These are phyloP conservation scores for Aspergillus aculeatus DNA, from an alignment of 2,329 filamentous ascomycete species.

Conservation along the genomic window DNA sequence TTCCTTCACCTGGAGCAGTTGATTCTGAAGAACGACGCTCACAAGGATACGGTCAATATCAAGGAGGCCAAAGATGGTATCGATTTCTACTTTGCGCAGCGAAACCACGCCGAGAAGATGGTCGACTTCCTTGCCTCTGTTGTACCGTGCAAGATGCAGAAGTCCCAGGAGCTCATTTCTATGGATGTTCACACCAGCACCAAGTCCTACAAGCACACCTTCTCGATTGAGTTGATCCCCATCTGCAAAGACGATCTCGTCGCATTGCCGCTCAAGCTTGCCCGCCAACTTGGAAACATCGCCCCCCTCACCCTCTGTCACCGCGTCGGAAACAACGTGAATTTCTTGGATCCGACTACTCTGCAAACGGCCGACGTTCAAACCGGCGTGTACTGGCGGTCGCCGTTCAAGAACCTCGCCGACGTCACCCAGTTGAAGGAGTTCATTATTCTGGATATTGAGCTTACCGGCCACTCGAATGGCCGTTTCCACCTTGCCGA, in stretches of 20 bases:
- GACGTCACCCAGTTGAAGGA: slow-evolving; percentile 84
- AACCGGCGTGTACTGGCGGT: slow-evolving; percentile 82
- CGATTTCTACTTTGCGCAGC: slow-evolving; percentile 88
- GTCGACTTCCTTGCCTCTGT: slow-evolving; percentile 86
- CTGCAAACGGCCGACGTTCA: slow-evolving; percentile 87
- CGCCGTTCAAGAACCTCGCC: slow-evolving; percentile 78
- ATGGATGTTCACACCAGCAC: slow-evolving; percentile 87
- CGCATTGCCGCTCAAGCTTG: slow-evolving; percentile 85
- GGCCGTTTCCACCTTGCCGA: slow-evolving; percentile 85
- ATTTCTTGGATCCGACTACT: slow-evolving; percentile 84
- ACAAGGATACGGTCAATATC: slow-evolving; percentile 94
- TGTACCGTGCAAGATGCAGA: slow-evolving; percentile 73
- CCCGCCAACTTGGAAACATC: slow-evolving; percentile 85
- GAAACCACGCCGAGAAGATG: slow-evolving; percentile 90
- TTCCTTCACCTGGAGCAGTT: slow-evolving; percentile 86
- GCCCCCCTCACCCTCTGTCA: slow-evolving; percentile 81
- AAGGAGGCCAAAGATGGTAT: slow-evolving; percentile 94
- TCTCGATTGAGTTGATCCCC: slow-evolving; percentile 82
- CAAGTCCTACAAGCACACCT: slow-evolving; percentile 93
- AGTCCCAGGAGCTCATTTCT: slow-evolving; percentile 90
- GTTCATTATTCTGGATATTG: slow-evolving; percentile 93
- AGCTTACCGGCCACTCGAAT: slow-evolving; percentile 69
- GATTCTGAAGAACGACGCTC: slow-evolving; percentile 89
- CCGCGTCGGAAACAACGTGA: slow-evolving; percentile 83
- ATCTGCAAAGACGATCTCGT: slow-evolving; percentile 98